Base-by-base conservation (phyloP, 352 stramenopile species). In the Phytophthora megakarya region DNA sequence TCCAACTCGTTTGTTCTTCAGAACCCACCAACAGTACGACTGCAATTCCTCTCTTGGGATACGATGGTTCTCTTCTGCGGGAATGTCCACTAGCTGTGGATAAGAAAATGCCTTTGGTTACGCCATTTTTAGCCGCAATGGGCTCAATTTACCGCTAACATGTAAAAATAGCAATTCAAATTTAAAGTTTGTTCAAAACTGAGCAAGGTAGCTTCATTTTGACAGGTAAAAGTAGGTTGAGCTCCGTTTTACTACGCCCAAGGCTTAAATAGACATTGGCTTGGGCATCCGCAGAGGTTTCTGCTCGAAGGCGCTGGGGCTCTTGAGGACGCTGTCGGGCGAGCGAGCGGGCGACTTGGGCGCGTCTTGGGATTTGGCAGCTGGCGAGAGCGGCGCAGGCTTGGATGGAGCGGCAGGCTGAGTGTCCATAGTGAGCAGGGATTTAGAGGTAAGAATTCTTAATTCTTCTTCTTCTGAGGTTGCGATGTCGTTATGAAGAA, bases 271-370 rank as follows among this genome's bases (percentile, higher is more conserved):
- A 49, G 57, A 71, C 75, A 89, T 86, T 42, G 78, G 78, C 65
- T 89, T 89, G 55, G 80, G 80, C 80, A 88, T 89, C 12, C 65
- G 44, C 39, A 89, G 75, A 25, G 80, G 73, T 61, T 89, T 89
- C 65, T 89, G 80, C 49, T 84, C 80, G 38, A 70, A 77, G 19
- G 61, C 60, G 54, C 80, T 69, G 23, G 80, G 80, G 54, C 80
- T 89, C 48, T 78, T 78, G 30, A 78, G 54, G 16, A 61, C 35
- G 54, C 48, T 60, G 32, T n/a, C 44, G 39, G 70, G 65, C 37
- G 65, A 68, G 7, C 32, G 28, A 15, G 13, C 19, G 22, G 67
- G 44, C 30, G 62, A 77, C 66, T 73, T 69, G 18, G 43, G 35
- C 26, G 26, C 23, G 15, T 50, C 30, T 35, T n/a, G 19, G 18